A percentile compares a stretch with the other conserved stretches of the same genome.
These are phyloP conservation scores for Trichoderma parareesei DNA, from an alignment of 495 filamentous ascomycete genomes.

Conservation along the genomic window DNA sequence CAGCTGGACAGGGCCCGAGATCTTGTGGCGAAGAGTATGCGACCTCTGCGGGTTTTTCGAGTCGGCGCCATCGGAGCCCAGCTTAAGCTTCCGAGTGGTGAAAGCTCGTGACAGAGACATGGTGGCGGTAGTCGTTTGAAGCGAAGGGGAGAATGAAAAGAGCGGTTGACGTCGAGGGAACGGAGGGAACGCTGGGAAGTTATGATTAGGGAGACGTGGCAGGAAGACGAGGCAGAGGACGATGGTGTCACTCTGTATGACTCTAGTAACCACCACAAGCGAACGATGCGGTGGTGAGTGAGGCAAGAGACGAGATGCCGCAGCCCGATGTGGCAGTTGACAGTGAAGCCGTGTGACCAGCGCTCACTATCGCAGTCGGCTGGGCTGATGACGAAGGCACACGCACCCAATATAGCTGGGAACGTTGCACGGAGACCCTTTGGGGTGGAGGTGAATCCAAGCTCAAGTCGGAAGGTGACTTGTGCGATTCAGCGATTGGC, in stretches of 20 bases:
- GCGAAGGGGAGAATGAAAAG: neutral
- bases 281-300: neutral
- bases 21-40: conserved; percentile 54
- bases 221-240: neutral
- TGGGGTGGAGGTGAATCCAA: conserved; percentile 9
- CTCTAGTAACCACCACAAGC: neutral
- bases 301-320: neutral
- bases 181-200: neutral
- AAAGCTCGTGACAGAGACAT: conserved; percentile 61
- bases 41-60: conserved; percentile 33
- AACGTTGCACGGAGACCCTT: conserved; percentile 10
- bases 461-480: conserved; percentile 13
- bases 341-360: conserved; percentile 2
- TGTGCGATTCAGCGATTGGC: neutral
- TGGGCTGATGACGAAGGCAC: neutral
- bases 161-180: neutral
- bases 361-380: neutral
- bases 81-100: conserved; percentile 46
- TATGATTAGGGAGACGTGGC: neutral
- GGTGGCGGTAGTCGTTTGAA: conserved; percentile 15
- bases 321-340: conserved; percentile 5
- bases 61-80: conserved; percentile 29
- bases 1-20: conserved; percentile 79
- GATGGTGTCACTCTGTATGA: neutral
- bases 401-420: neutral